A percentile compares a stretch with the other conserved stretches of the same genome.
phyloP scores from a whole-genome alignment of 768 basidiomycete genomes.

The Tylopilus sp. region DNA sequence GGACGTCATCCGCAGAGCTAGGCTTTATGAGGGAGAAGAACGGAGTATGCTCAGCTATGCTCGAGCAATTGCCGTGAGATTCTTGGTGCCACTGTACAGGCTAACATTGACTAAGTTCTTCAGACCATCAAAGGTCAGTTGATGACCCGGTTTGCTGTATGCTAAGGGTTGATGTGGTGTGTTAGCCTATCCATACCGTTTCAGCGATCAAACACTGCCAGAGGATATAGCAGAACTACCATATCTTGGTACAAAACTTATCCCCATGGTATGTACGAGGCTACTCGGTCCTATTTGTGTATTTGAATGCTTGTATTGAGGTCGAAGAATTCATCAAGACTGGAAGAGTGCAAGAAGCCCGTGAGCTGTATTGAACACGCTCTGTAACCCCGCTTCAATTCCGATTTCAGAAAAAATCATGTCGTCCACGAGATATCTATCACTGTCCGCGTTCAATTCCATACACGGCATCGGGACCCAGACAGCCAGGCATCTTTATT shows the following conservation, averaged over 20 bases:
- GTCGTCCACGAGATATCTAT: slow-evolving; percentile 49
- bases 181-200: slow-evolving; percentile 47
- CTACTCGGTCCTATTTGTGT: background rate
- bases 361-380: slow-evolving; percentile 28
- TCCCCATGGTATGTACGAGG: slow-evolving; percentile 40
- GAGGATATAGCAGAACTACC: slow-evolving; percentile 43
- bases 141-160: background rate
- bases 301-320: slow-evolving; percentile 31
- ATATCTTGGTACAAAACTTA: slow-evolving; percentile 49
- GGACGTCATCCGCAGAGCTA: slow-evolving; percentile 50
- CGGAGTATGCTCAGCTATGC: slow-evolving; percentile 70
- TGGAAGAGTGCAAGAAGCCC: slow-evolving; percentile 58
- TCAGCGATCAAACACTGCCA: slow-evolving; percentile 37
- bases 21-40: slow-evolving; percentile 65
- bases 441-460: slow-evolving; percentile 55
- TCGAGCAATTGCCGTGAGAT: slow-evolving; percentile 64
- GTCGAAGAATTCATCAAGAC: slow-evolving; percentile 58
- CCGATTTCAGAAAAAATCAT: slow-evolving; percentile 43
- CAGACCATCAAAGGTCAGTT: slow-evolving; percentile 48
- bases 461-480: slow-evolving; percentile 73
- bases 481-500: slow-evolving; percentile 66
- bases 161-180: background rate
- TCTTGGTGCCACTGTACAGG: background rate
- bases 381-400: background rate
- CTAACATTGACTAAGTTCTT: background rate